Conservation (phyloP, 2,329 filamentous ascomycete genomes). For the Xylariomycetidae sp. region DNA sequence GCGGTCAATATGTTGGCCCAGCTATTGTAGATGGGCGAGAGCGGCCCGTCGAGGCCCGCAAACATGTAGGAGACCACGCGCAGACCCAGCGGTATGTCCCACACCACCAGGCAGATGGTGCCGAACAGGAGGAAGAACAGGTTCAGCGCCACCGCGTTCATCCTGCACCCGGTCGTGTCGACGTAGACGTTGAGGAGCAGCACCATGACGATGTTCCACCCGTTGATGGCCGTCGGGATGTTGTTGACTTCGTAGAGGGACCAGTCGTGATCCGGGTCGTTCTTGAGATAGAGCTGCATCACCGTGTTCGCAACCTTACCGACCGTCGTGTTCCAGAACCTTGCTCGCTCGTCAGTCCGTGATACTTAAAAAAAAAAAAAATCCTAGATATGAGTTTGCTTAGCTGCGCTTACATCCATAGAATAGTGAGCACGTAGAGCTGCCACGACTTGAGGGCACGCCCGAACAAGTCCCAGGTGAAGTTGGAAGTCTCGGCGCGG, state of each 20-base stretch:
- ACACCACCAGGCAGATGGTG: constrained; percentile 26
- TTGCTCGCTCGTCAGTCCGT: too few relatives aligned
- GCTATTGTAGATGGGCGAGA: constrained; percentile 29
- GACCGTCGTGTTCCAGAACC: constrained; percentile 23
- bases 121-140: constrained; percentile 25
- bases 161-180: constrained; percentile 28
- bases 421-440: constrained; percentile 21
- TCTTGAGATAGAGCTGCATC: constrained; percentile 22
- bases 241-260: constrained; percentile 25
- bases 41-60: constrained; percentile 29
- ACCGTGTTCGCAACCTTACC: constrained; percentile 25
- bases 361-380: background rate
- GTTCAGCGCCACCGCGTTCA: constrained; percentile 27
- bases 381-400: background rate
- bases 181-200: constrained; percentile 22
- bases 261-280: constrained; percentile 22
- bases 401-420: constrained; percentile 18
- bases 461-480: constrained; percentile 18
- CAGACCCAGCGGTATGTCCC: constrained; percentile 28
- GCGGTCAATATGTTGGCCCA: constrained; percentile 32
- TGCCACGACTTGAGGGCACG: constrained; percentile 19
- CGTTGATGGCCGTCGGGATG: constrained; percentile 25
- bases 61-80: constrained; percentile 30
- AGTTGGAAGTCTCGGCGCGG: constrained; percentile 16
- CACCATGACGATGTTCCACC: constrained; percentile 24